Base-by-base conservation (phyloP, 768 basidiomycete species). In the Trametes villosa region DNA sequence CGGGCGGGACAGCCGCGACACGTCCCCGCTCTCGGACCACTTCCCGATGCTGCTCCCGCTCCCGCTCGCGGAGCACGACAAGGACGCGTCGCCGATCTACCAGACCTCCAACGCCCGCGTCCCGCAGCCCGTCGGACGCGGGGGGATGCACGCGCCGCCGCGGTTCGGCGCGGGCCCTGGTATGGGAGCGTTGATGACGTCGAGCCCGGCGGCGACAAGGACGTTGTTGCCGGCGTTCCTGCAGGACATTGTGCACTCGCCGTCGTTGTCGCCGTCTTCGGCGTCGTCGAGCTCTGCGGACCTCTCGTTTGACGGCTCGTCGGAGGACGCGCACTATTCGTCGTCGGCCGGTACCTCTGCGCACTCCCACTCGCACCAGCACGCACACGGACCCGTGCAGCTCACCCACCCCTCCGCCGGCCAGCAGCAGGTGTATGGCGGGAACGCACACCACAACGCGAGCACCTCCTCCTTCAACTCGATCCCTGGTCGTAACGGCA, bases 171-270 rank as follows among this genome's bases (percentile, higher is more conserved):
- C 53, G 49, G 51, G 63, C 65, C 50, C 47, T 22, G 22, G n/a
- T 17, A 65, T 65, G 34, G 61, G 64, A 50, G 38, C 87, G 6
- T 26, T 8, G 84, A 86, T 11, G 36, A 52, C 65, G 49, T 67
- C 65, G 59, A 65, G 65, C 59, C 56, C 66, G 64, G 46, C 68
- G 63, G 34, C 64, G 2, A 81, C 77, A 18, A 74, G 67, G 20
- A 75, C 86, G 8, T 79, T 91, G 40, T 78, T 92, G n/a, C 90
- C 90, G 3, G 85, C 89, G 9, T 92, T 91, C 76, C 72, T 92
- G 64, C 87, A 89, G 68, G 87, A 91, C 63, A 86, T 89, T 24
- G 83, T 91, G 20, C 83, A 86, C 67, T 84, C 86, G 0, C 86
- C 86, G n/a, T 81, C 85, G 11, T 72, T 83, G 48, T 87, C 88